These are phyloP conservation scores for Picochlorum sp. DNA, from an alignment of 139 green algal genomes.

Conservation along the genomic window DNA sequence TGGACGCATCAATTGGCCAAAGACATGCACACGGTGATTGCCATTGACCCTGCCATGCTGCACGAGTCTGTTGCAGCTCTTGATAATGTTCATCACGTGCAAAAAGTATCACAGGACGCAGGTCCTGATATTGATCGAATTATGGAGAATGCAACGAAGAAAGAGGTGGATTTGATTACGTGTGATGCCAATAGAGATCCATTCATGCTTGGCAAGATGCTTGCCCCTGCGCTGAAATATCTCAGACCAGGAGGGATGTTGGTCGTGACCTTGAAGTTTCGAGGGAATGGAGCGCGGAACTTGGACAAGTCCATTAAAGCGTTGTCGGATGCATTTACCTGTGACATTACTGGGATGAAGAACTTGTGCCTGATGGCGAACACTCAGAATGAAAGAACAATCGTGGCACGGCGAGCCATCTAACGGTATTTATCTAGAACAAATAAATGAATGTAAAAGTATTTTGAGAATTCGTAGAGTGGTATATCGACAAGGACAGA, in stretches of 20 bases:
- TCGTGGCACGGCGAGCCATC: not conserved
- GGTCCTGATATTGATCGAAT: not conserved
- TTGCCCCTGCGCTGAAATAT: not conserved
- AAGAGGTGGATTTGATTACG: constrained; percentile 1
- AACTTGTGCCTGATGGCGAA: constrained; percentile 5
- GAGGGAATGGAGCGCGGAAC: constrained; percentile 1
- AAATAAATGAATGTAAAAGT: too few relatives aligned
- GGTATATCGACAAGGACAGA: too few relatives aligned
- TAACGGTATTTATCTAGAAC: too few relatives aligned
- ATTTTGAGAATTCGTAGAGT: too few relatives aligned
- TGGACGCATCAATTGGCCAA: constrained; percentile 14
- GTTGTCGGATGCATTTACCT: not conserved
- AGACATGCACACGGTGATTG: constrained; percentile 7
- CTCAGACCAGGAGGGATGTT: constrained; percentile 1
- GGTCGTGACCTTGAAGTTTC: constrained; percentile 12
- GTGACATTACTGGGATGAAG: not conserved
- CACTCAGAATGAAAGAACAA: constrained; percentile 9
- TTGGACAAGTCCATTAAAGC: not conserved
- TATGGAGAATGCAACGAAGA: not conserved
- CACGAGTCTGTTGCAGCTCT: not conserved
- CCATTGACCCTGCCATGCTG: constrained; percentile 16
- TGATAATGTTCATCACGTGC: constrained; percentile 11
- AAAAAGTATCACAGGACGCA: not conserved
- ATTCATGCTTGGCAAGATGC: not conserved
- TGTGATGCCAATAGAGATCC: constrained; percentile 11